A percentile compares a stretch with the other conserved stretches of the same genome.
These are phyloP conservation scores for Diaporthe citri DNA, from an alignment of 2,329 filamentous ascomycete genomes.

Conservation along the genomic window DNA sequence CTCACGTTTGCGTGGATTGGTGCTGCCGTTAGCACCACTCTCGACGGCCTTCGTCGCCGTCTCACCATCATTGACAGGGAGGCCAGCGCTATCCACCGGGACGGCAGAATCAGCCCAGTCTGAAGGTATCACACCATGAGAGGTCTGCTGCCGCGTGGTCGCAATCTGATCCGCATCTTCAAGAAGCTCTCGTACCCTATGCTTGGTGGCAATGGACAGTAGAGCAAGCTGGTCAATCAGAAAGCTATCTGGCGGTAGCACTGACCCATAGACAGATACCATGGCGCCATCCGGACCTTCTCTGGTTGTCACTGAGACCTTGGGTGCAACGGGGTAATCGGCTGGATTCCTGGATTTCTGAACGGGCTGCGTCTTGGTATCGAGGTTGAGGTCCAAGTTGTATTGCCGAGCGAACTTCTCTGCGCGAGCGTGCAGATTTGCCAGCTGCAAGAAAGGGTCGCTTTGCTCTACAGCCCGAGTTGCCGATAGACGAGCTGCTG, in stretches of 20 bases:
- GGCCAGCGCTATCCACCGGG: conserved; percentile 58
- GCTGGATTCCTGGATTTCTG: conserved; percentile 63
- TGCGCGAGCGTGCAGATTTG: conserved; percentile 69
- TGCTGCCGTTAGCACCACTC: conserved; percentile 65
- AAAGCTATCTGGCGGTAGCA: conserved; percentile 80
- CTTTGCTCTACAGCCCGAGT: conserved; percentile 77
- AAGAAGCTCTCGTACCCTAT: conserved; percentile 80
- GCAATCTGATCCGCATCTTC: conserved; percentile 82
- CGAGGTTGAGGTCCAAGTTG: conserved; percentile 67
- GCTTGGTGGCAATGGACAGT: conserved; percentile 85
- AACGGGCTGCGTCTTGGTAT: conserved; percentile 62
- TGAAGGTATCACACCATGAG: conserved; percentile 82
- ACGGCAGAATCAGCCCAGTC: conserved; percentile 81
- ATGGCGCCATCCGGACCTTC: conserved; percentile 71
- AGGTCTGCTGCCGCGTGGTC: conserved; percentile 78
- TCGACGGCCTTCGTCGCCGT: conserved; percentile 52
- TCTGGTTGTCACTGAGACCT: conserved; percentile 66
- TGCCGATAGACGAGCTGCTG: conserved; percentile 71
- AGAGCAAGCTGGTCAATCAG: conserved; percentile 87
- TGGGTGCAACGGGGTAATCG: conserved; percentile 61
- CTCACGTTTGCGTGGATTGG: conserved; percentile 73
- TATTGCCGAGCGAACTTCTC: conserved; percentile 71
- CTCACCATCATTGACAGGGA: conserved; percentile 46
- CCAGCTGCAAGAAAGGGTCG: conserved; percentile 79
- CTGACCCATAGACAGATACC: conserved; percentile 74